Percentiles rank a stretch among this genome's conserved stretches.
These are phyloP conservation scores for Allomyces javanicus DNA, from an alignment of 192 early-diverging fungal genomes.

Conservation along the genomic window DNA sequence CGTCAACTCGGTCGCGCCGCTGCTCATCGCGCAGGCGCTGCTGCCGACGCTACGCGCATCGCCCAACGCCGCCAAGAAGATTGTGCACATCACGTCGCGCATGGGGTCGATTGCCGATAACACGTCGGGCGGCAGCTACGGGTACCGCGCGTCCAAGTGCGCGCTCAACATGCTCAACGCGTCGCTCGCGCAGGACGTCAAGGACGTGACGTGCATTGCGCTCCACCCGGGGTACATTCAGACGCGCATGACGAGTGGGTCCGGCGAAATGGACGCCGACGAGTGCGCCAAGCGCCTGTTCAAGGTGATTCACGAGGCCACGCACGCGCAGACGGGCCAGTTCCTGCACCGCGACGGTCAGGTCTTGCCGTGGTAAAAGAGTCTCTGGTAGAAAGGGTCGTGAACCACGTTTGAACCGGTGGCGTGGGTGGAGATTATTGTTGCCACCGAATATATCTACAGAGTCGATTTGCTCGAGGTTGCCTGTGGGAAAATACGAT, in stretches of 20 bases:
- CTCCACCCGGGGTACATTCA: background rate
- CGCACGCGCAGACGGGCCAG: too few relatives aligned
- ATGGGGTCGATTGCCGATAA: slow-evolving; percentile 5
- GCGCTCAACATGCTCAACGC: slow-evolving; percentile 2
- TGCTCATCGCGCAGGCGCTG: slow-evolving; percentile 2
- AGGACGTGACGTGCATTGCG: background rate
- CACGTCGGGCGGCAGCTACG: slow-evolving; percentile 2
- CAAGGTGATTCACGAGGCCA: background rate
- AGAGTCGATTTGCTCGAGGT: too few relatives aligned
- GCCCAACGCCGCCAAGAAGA: background rate
- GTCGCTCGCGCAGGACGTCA: background rate
- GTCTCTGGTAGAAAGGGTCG: too few relatives aligned
- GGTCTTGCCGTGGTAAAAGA: too few relatives aligned
- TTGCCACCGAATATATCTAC: too few relatives aligned
- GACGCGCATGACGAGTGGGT: background rate
- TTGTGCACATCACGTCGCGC: slow-evolving; percentile 2
- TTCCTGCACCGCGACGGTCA: too few relatives aligned
- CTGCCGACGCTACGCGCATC: background rate
- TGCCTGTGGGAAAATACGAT: too few relatives aligned
- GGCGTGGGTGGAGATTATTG: too few relatives aligned
- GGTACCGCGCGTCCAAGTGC: slow-evolving; percentile 3
- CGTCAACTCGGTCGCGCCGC: slow-evolving; percentile 2
- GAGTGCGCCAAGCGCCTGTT: background rate
- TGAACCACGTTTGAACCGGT: too few relatives aligned
- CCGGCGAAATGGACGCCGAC: background rate